Evolutionary conservation across 2,329 filamentous ascomycete species (phyloP).

Genomic region (Annulohypoxylon truncatum): DNA sequence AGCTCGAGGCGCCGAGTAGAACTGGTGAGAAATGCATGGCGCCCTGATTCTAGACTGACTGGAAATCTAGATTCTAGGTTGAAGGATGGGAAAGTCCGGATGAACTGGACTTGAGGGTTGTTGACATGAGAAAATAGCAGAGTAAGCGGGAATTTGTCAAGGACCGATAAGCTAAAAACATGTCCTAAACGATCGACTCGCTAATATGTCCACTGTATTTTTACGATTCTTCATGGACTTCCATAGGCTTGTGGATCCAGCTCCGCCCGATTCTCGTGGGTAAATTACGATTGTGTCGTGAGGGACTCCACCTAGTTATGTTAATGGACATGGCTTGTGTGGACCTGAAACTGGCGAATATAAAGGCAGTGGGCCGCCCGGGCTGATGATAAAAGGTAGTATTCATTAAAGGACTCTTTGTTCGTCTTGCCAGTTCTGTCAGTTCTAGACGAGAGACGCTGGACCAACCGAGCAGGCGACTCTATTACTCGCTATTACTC

Average conservation of each 20-base stretch:
- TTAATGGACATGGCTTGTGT: constrained; percentile 15
- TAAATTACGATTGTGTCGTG: constrained; percentile 10
- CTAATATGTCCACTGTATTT: constrained; percentile 10
- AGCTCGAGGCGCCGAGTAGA: constrained; percentile 23
- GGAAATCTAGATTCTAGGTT: constrained; percentile 1
- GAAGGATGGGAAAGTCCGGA: constrained; percentile 5
- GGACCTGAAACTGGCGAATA: constrained; percentile 16
- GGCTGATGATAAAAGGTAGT: background rate
- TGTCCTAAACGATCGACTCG: constrained; percentile 19
- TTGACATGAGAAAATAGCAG: constrained; percentile 16
- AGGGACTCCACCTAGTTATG: constrained; percentile 14
- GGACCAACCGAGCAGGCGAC: background rate
- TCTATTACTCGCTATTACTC: background rate
- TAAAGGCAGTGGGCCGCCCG: constrained; percentile 12
- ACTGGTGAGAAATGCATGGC: constrained; percentile 26
- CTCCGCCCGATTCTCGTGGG: constrained; percentile 18
- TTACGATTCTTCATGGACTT: constrained; percentile 12
- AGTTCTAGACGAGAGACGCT: background rate
- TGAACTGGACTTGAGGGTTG: background rate
- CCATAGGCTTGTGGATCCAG: constrained; percentile 21
- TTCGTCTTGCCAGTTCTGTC: too few relatives aligned
- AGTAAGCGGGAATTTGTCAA: constrained; percentile 23
- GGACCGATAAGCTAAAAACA: constrained; percentile 11
- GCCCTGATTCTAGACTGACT: constrained; percentile 8
- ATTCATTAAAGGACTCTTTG: constrained; percentile 6